Evolutionary conservation across 129 eudicot genomes (phyloP).

Genomic region (Centella asiatica): DNA sequence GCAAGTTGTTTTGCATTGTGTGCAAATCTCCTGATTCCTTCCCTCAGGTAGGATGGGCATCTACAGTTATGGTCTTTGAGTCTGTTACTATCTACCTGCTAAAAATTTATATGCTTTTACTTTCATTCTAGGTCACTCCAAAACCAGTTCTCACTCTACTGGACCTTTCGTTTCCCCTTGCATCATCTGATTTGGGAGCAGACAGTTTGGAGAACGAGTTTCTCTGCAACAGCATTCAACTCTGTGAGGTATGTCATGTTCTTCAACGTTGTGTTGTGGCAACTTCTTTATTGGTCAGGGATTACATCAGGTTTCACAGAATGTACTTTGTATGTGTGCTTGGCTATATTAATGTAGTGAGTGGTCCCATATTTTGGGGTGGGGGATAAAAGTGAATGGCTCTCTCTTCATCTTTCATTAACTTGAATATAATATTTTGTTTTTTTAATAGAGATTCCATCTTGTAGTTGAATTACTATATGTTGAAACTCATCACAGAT

Average conservation of each 20-base stretch:
- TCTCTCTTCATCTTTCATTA: background rate
- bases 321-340: background rate
- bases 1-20: conserved; percentile 71
- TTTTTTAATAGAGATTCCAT: background rate
- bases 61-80: background rate
- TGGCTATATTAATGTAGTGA: no score
- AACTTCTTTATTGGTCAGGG: background rate
- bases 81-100: background rate
- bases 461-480: background rate
- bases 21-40: conserved; percentile 90
- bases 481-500: conserved; percentile 40
- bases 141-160: conserved; percentile 78
- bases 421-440: background rate
- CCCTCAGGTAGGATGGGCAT: conserved; percentile 58
- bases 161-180: conserved; percentile 86
- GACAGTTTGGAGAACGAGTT: conserved; percentile 90
- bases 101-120: background rate
- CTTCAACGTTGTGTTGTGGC: background rate
- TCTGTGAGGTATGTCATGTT: conserved; percentile 37
- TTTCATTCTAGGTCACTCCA: conserved; percentile 47
- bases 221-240: conserved; percentile 60
- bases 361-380: background rate
- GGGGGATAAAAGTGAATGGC: background rate
- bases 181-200: conserved; percentile 93
- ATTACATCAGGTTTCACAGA: background rate